Conservation (phyloP, 192 early-diverging fungal genomes). For the Cladochytrium replicatum region DNA sequence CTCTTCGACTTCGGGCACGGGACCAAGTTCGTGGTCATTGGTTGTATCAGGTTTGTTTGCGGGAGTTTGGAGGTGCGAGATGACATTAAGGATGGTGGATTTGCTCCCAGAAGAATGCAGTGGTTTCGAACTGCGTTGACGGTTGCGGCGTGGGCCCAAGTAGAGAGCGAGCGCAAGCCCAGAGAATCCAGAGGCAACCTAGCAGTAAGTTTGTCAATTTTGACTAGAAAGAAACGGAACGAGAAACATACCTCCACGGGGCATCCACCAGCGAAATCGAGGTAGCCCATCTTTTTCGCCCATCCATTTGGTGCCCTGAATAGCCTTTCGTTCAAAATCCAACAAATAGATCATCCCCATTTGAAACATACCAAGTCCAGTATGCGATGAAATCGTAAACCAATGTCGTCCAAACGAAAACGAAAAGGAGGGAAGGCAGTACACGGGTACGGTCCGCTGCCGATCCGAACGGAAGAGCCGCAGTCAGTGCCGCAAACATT, state of each 20-base stretch:
- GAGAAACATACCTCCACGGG: constrained; percentile 65
- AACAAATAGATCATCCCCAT: not conserved
- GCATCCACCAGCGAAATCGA: constrained; percentile 70
- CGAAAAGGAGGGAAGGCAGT: constrained; percentile 36
- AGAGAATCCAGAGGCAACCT: not conserved
- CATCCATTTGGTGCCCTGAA: constrained; percentile 66
- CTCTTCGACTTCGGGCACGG: too few species aligned
- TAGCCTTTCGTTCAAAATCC: too few species aligned
- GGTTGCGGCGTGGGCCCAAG: constrained; percentile 58
- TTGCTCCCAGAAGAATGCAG: too few species aligned
- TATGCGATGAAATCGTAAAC: constrained; percentile 40
- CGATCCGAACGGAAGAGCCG: not conserved
- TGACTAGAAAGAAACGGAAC: too few species aligned
- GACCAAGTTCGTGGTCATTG: too few species aligned
- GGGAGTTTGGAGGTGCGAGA: too few species aligned
- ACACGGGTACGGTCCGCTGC: not conserved
- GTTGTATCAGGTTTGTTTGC: too few species aligned
- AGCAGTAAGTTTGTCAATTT: too few species aligned
- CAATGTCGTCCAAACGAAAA: constrained; percentile 30
- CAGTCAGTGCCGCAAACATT: not conserved
- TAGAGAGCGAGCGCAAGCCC: constrained; percentile 56
- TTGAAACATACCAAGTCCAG: not conserved
- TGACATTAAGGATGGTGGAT: too few species aligned
- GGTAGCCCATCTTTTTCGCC: constrained; percentile 52
- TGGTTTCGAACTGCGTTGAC: too few species aligned